phyloP scores from a whole-genome alignment of 2,329 filamentous ascomycete genomes.

The Microsporum ferrugineum region DNA sequence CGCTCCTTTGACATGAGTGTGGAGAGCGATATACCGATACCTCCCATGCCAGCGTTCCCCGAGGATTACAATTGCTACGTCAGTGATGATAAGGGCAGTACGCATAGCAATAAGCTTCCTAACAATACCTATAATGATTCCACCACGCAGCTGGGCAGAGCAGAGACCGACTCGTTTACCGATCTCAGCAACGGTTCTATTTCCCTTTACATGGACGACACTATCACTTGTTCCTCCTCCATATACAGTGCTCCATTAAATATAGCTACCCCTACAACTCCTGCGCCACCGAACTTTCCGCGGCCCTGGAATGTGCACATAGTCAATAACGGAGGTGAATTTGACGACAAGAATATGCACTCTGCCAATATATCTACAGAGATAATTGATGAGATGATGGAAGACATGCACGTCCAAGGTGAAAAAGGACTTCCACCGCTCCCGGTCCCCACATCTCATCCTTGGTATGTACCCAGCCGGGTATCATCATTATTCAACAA shows the following conservation, averaged over 20 bases:
- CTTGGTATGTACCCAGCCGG: slow-evolving; percentile 1
- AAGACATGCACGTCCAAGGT: neutral
- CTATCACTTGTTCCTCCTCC: neutral
- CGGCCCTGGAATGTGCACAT: neutral
- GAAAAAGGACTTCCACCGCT: neutral
- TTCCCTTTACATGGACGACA: neutral
- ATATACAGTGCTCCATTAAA: neutral
- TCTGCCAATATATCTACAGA: neutral
- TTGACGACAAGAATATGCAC: slow-evolving; percentile 1
- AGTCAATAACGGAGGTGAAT: neutral
- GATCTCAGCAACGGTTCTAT: neutral
- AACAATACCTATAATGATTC: neutral
- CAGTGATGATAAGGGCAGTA: neutral
- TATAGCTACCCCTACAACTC: neutral
- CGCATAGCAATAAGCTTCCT: neutral
- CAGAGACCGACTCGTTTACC: neutral
- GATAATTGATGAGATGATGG: slow-evolving; percentile 5
- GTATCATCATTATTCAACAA: neutral
- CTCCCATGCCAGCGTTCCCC: neutral
- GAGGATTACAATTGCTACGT: neutral
- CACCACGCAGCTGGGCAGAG: neutral
- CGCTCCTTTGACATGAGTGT: neutral
- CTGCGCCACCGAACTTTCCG: neutral
- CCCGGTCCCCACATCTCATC: neutral
- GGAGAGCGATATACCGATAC: neutral